A percentile compares a stretch with the other conserved stretches of the same genome.
phyloP scores from a whole-genome alignment of 2,329 filamentous ascomycete species.

The Neonectria sp. region DNA sequence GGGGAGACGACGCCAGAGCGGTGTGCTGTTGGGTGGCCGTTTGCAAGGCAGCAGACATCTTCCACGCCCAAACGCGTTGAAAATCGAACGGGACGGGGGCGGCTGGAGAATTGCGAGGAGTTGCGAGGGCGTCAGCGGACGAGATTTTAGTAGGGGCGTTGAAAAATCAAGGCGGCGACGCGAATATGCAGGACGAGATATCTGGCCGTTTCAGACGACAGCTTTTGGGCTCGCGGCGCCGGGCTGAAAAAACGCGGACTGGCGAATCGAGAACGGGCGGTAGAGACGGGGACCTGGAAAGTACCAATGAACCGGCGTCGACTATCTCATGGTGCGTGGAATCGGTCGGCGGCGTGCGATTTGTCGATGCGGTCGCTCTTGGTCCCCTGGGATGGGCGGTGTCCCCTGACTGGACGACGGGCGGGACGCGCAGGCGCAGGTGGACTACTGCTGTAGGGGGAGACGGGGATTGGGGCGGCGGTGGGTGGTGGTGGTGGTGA shows the following conservation, averaged over 20 bases:
- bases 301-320: conserved; percentile 56
- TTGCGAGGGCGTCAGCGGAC: conserved; percentile 27
- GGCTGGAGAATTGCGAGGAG: conserved; percentile 22
- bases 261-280: conserved; percentile 38
- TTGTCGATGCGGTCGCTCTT: conserved; percentile 52
- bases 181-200: conserved; percentile 49
- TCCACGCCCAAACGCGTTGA: conserved; percentile 48
- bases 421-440: conserved; percentile 41
- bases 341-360: conserved; percentile 49
- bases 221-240: conserved; percentile 40
- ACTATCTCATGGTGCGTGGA: conserved; percentile 61
- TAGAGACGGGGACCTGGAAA: conserved; percentile 38
- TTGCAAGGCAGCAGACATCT: conserved; percentile 72
- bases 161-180: conserved; percentile 43
- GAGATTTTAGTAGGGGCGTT: conserved; percentile 37
- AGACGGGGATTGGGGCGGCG: conserved; percentile 42
- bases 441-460: conserved; percentile 44
- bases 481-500: conserved; percentile 38
- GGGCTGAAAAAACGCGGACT: conserved; percentile 40
- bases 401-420: conserved; percentile 43
- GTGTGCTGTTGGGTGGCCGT: conserved; percentile 70
- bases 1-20: conserved; percentile 64
- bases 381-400: conserved; percentile 39
- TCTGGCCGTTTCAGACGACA: conserved; percentile 47
- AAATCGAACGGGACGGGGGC: conserved; percentile 31